A percentile compares a stretch with the other conserved stretches of the same genome.
Evolutionary conservation across 78 protist species (phyloP).

Genomic region (Planoprotostelium fungivorum): DNA sequence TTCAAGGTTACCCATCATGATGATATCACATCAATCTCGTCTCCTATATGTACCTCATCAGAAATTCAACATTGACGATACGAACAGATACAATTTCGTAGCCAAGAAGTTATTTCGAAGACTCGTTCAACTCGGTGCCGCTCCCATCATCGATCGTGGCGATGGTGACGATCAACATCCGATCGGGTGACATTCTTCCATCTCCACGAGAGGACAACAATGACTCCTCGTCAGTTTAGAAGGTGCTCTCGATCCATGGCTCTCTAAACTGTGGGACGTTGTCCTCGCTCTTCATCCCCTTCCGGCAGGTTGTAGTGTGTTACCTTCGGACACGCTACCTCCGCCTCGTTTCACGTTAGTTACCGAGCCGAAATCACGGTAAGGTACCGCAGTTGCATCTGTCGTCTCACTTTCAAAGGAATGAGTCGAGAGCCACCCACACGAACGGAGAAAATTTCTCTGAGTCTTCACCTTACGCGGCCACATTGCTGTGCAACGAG

Average conservation of each 20-base stretch:
- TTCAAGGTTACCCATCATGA: background rate
- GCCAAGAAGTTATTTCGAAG: conserved; percentile 35
- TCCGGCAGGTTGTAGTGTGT: conserved; percentile 9
- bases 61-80: too few relatives aligned
- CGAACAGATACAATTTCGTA: conserved; percentile 47
- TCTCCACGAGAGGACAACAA: background rate
- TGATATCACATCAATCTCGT: background rate
- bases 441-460: conserved; percentile 13
- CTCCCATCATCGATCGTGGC: conserved; percentile 27
- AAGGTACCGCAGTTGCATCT: background rate
- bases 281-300: conserved; percentile 24
- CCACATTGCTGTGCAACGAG: conserved; percentile 16
- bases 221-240: conserved; percentile 19
- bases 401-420: too few relatives aligned
- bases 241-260: conserved; percentile 60
- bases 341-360: conserved; percentile 4
- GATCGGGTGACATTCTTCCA: conserved; percentile 8
- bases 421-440: too few relatives aligned
- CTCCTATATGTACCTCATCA: too few relatives aligned
- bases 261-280: conserved; percentile 13
- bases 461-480: background rate
- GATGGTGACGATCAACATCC: conserved; percentile 73
- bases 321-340: background rate
- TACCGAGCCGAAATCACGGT: conserved; percentile 3
- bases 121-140: conserved; percentile 39